Evolutionary conservation across 2,329 filamentous ascomycete genomes (phyloP), one percentile per base, ranked within the genome.

Genomic region (Colletotrichum lini): DNA sequence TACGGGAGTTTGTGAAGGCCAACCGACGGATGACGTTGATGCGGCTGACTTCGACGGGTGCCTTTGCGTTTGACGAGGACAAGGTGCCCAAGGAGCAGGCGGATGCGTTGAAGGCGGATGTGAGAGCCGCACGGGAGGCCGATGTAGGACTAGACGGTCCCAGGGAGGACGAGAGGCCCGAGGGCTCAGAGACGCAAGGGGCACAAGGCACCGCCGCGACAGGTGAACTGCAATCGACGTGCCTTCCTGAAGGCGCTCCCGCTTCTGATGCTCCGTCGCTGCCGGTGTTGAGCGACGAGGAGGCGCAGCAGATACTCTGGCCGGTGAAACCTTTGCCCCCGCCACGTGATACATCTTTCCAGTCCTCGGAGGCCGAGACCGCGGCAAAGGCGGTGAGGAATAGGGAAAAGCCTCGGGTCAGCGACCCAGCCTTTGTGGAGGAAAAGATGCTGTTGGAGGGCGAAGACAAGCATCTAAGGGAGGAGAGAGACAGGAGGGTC

Each of bases 391-490:
- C 21, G 4, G 12, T 10, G 2, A 26, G 15, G 2, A 67, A 57
- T 57, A 80, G 80, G 4, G 83, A 86, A 56, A 86, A 86, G 67
- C 85, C 84, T 49, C 77, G 80, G 1, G 72, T 76, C 0, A 79
- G 79, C 0, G 84, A 85, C 53, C 74, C 79, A 0, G 76, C 78
- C 0, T 79, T 82, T 30, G 66, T 81, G 0, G 83, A 85, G 67
- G 81, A 82, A 16, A 86, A 85, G 74, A 81, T 78, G 18, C 76
- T 84, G 12, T 75, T 81, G 0, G 75, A 75, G 1, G 75, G 76
- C 0, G 80, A 80, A 0, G 80, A 82, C 4, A 82, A 82, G 62
- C 79, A 81, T 40, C 66, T 83, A 1, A 70, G 77, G n/a, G 77
- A 77, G 52, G 80, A 82, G 26, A 78, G 77, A 10, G 80, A 81